Evolutionary conservation across 2,329 filamentous ascomycete genomes (phyloP), one percentile per base, ranked within the genome.

Genomic region (Chrysoporthe puriensis): DNA sequence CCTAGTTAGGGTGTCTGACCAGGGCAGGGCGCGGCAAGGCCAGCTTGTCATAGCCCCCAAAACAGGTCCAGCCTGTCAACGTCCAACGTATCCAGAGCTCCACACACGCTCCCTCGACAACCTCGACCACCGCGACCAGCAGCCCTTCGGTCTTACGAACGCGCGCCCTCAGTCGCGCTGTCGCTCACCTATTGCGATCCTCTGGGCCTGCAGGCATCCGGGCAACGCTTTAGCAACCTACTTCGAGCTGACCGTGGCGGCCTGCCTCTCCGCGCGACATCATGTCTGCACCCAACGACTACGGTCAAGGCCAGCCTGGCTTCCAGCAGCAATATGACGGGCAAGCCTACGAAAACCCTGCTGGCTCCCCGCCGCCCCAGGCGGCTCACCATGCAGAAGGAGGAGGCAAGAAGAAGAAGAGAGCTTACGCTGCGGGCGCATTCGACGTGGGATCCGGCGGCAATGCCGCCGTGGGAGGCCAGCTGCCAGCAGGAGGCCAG

Each of bases 361-460:
- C 78, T 59, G 76, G 74, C 57, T 78, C 78, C 54, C 75, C 76
- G 13, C 74, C 79, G 11, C 78, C 77, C 4, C 75, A 74, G 50
- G 71, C 75, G 13, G 71, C 74, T 48, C 74, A 74, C 57, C 72
- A 74, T 66, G 76, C 72, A 56, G 75, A 79, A 42, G 83, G 84
- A 56, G 82, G 83, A 59, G 85, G 82, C 71, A 90, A 87, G 79
- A 94, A 94, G 84, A 97, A 97, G 88, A 97, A 97, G 87, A 88
- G 94, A 84, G 91, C 92, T 67, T 98, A 98, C 83, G 96, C 96
- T 65, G 93, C 93, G 67, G 92, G 96, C 79, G 95, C 95, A 58
- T 99, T 97, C 79, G 95, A 97, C 69, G 96, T 98, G 74, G 93
- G 92, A 62, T 86, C 88, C 62, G 96, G 95, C 74, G 92, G 92